Evolutionary conservation across 345 rosid genomes (phyloP).

Genomic region (Gossypium sturtianum): DNA sequence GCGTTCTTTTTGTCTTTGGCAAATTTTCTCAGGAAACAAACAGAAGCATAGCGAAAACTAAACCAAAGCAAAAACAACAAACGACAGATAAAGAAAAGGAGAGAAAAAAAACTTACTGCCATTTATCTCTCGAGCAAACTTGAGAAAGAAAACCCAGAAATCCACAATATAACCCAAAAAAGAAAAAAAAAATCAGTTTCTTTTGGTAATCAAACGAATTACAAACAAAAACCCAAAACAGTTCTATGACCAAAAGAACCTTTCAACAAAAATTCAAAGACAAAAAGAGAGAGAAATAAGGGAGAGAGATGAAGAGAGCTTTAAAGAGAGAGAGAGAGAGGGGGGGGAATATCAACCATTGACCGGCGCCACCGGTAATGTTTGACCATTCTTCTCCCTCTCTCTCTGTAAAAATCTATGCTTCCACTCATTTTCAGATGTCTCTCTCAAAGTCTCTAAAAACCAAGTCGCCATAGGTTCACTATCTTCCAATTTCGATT

Average conservation of each 20-base stretch:
- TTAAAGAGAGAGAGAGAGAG: slow-evolving; percentile 10
- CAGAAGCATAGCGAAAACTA: background rate
- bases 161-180: background rate
- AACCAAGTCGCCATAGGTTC: background rate
- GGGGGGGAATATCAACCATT: slow-evolving; percentile 35
- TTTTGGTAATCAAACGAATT: background rate
- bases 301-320: slow-evolving; percentile 11
- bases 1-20: background rate
- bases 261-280: background rate
- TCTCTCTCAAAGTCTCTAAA: slow-evolving; percentile 17
- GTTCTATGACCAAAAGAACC: background rate
- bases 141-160: slow-evolving; percentile 3
- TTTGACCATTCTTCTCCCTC: slow-evolving; percentile 41
- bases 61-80: background rate
- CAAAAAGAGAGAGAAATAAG: background rate
- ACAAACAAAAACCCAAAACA: background rate
- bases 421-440: slow-evolving; percentile 26
- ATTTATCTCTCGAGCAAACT: background rate
- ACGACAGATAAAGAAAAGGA: background rate
- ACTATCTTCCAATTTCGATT: background rate
- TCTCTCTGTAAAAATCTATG: slow-evolving; percentile 17
- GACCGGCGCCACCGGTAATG: slow-evolving; percentile 47
- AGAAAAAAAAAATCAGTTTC: background rate
- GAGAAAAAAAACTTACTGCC: background rate
- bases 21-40: slow-evolving; percentile 9